Base-by-base conservation (phyloP, 371 early-diverging fungal genomes). In the Smittium mucronatum region DNA sequence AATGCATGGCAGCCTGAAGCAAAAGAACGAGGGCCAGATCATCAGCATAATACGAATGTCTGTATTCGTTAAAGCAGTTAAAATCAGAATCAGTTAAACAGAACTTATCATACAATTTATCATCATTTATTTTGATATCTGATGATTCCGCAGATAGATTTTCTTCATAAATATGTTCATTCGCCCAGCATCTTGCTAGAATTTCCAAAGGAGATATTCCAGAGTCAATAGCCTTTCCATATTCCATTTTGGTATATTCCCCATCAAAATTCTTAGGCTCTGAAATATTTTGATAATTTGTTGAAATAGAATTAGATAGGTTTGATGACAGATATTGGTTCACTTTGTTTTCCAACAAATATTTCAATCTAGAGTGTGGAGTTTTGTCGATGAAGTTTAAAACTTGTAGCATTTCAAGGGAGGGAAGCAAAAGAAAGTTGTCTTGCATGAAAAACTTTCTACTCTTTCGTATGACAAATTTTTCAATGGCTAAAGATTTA, bases 401-500 rank as follows among this genome's bases (percentile, higher is more conserved):
- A 33, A 86, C 81, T 63, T 84, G 83, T 34, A 89, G 67, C 16
- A 89, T 76, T 74, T 91, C 92, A 28, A 88, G 75, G 2, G 83
- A 88, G 0, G 91, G 90, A 1, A 87, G 74, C 64, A 87, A 63
- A 5, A 91, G 76, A 32, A 84, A 78, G 58, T 78, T 75, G 2
- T 78, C 74, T 71, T 91, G 91, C 60, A 77, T 66, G 8, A 71
- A 35, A 69, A 85, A 90, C 70, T 88, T 89, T 70, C 84, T 81
- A 11, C 87, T 73, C 75, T 91, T 91, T 34, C 92, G 81, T 16
- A 86, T 78, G 5, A 89, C 84, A 74, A 84, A 90, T 81, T 91
- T 91, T 81, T 90, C 90, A 63, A 90, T 74, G 5, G 92, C 89
- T 36, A 91, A 82, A 0, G 87, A 83, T 73, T 88, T 87, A 29